Evolutionary conservation across 768 basidiomycete species (phyloP), one percentile per base, ranked within the genome.

Genomic region (Psilocybe tampanensis): DNA sequence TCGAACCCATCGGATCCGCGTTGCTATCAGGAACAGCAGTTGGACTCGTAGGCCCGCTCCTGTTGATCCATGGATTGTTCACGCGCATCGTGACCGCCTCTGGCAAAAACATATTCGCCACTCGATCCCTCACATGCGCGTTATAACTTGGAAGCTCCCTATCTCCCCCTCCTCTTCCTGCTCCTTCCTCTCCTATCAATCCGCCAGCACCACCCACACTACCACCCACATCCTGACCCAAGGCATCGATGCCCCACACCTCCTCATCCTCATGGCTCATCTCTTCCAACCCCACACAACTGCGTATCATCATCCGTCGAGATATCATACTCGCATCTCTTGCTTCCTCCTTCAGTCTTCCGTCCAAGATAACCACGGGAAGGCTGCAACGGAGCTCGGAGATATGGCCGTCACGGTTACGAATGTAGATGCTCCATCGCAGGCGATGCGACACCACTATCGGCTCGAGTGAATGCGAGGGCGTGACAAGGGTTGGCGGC

Each of bases 341-440:
- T 1, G 93, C 89, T 68, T 97, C 95, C 13, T 86, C 79, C 15
- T 91, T 77, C 1, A 96, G 74, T 12, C 83, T 77, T 56, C 81
- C 68, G 61, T 95, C 88, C 21, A 98, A 86, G 47, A 98, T 80
- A 66, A 92, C 85, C 32, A 98, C 72, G 0, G 96, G 96, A 5
- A 98, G 80, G 1, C 94, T 94, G 71, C 96, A 98, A 15, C 95
- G 86, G n/a, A 98, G 79, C 70, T 98, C 94, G 8, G 94, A 95
- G 2, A 86, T 88, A 68, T 98, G 96, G 0, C 95, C 95, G 67
- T 98, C 96, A 7, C 80, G 79, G 68, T 98, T 98, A 60, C 79
- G 80, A 66, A 95, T 89, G 51, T 86, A 76, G 59, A 93, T 89
- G 15, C 70, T 82, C 91, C 91, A 92, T 36, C 88, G 82, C 63